A percentile compares a stretch with the other conserved stretches of the same genome.
These are phyloP conservation scores for Coemansia reversa DNA, from an alignment of 192 early-diverging fungal species.

Conservation along the genomic window DNA sequence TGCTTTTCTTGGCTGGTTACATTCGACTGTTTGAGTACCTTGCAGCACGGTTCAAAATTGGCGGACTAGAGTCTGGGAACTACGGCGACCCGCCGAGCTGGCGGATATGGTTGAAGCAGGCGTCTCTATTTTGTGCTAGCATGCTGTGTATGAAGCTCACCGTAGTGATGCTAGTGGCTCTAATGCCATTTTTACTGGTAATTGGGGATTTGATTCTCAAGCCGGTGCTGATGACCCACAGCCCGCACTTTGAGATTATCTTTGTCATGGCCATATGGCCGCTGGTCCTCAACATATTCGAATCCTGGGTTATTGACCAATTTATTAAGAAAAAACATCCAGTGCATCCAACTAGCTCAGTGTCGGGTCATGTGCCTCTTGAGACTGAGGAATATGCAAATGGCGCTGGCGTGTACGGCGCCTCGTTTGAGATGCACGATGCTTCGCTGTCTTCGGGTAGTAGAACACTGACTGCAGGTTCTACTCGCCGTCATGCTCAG, in stretches of 20 bases:
- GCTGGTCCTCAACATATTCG: constrained; percentile 49
- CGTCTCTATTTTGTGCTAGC: constrained; percentile 36
- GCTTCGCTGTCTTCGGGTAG: constrained; percentile 18
- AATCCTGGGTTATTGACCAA: constrained; percentile 55
- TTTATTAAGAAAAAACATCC: constrained; percentile 42
- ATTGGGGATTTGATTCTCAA: constrained; percentile 46
- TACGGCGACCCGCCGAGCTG: constrained; percentile 51
- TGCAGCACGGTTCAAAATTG: constrained; percentile 16
- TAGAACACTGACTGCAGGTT: constrained; percentile 27
- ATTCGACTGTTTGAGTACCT: constrained; percentile 27
- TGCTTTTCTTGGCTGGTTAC: constrained; percentile 39
- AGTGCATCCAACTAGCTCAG: not conserved
- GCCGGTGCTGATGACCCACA: constrained; percentile 40
- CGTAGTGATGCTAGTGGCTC: constrained; percentile 27
- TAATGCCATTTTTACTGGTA: constrained; percentile 38
- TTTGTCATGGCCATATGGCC: constrained; percentile 57
- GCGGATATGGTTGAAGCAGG: constrained; percentile 47
- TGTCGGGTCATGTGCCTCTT: constrained; percentile 34
- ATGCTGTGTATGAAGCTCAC: constrained; percentile 54
- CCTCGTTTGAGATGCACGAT: constrained; percentile 27
- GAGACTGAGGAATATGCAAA: constrained; percentile 12
- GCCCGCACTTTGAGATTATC: constrained; percentile 45
- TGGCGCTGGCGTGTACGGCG: not conserved
- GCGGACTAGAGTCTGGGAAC: constrained; percentile 44
- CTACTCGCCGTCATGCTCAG: constrained; percentile 7